phyloP scores from a whole-genome alignment of 495 filamentous ascomycete genomes.

The Aspergillus sclerotiicarbonarius region DNA sequence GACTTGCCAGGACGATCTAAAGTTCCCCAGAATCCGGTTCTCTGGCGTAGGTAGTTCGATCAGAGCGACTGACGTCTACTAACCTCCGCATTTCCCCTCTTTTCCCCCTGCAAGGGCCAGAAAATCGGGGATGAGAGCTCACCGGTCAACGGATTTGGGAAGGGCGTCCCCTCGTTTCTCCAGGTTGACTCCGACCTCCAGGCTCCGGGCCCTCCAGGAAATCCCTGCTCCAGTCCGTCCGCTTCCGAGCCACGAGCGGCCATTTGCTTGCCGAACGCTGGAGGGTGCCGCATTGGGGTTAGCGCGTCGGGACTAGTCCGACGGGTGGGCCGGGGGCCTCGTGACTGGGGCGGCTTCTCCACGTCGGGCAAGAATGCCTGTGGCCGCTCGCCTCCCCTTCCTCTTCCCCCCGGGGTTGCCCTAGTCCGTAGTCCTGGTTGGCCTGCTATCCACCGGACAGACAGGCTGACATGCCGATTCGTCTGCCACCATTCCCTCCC shows the following conservation, averaged over 20 bases:
- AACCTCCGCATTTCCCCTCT: slow-evolving; percentile 19
- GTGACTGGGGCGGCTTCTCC: slow-evolving; percentile 1
- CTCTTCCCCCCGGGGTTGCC: not conserved
- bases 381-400: not conserved
- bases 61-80: slow-evolving; percentile 1
- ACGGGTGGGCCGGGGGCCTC: not conserved
- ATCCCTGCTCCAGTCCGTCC: slow-evolving; percentile 4
- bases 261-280: slow-evolving; percentile 8
- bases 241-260: slow-evolving; percentile 9
- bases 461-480: too few relatives aligned
- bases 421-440: not conserved
- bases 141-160: slow-evolving; percentile 24
- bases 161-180: slow-evolving; percentile 21
- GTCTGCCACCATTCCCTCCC: not conserved
- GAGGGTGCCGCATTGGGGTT: slow-evolving; percentile 1
- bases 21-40: not conserved
- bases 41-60: not conserved
- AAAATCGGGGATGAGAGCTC: slow-evolving; percentile 10
- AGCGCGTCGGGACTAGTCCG: not conserved
- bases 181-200: too few relatives aligned
- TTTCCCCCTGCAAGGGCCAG: slow-evolving; percentile 11
- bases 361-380: slow-evolving; percentile 9
- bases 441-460: too few relatives aligned
- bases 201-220: slow-evolving; percentile 17
- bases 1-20: too few relatives aligned